phyloP scores from a whole-genome alignment of 192 early-diverging fungal genomes.

The Podila verticillata region DNA sequence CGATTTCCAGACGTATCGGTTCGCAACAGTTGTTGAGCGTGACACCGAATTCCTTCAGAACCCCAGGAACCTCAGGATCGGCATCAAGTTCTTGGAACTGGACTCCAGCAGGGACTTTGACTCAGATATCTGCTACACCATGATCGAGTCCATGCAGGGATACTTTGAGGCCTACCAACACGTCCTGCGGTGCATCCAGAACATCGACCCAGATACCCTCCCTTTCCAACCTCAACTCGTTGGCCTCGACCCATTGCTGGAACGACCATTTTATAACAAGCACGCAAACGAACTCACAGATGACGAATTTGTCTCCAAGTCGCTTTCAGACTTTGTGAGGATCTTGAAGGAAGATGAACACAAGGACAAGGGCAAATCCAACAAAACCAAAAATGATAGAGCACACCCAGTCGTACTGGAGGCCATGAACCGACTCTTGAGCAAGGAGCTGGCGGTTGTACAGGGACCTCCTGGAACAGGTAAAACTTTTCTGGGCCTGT shows the following conservation, averaged over 20 bases:
- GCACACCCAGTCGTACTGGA: conserved; percentile 33
- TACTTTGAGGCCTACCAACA: conserved; percentile 62
- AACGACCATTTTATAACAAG: conserved; percentile 49
- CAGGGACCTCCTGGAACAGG: conserved; percentile 72
- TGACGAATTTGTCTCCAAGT: conserved; percentile 4
- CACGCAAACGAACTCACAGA: conserved; percentile 1
- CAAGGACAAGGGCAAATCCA: neutral
- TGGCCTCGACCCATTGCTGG: conserved; percentile 40
- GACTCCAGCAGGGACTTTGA: conserved; percentile 33
- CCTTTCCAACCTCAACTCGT: conserved; percentile 58
- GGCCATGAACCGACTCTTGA: conserved; percentile 58
- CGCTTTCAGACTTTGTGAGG: conserved; percentile 17
- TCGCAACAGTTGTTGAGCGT: conserved; percentile 59
- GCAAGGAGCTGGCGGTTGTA: conserved; percentile 55
- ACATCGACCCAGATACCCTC: conserved; percentile 41
- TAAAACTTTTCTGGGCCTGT: conserved; percentile 65
- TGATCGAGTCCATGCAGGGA: conserved; percentile 56
- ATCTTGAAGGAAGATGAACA: conserved; percentile 7
- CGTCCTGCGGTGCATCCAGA: conserved; percentile 55
- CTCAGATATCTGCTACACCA: conserved; percentile 31
- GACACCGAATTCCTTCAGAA: conserved; percentile 34
- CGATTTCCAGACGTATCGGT: conserved; percentile 56
- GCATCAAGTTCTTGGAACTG: conserved; percentile 32
- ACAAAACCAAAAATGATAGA: too few relatives aligned
- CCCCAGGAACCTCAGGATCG: conserved; percentile 44